phyloP scores from a whole-genome alignment of 495 filamentous ascomycete genomes.

The Aspergillus hancockii region DNA sequence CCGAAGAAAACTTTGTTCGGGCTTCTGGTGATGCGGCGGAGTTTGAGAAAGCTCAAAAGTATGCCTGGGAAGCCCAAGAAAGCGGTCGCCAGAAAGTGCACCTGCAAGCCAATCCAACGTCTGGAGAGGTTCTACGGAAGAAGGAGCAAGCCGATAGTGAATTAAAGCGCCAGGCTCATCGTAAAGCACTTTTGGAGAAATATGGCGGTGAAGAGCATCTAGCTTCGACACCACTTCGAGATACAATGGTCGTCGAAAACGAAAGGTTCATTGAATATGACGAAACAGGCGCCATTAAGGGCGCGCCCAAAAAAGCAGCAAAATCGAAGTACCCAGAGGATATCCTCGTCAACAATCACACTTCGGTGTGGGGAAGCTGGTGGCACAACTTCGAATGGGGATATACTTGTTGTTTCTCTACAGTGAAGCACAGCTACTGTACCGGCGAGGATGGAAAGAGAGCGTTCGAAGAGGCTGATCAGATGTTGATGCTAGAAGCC shows the following conservation, averaged over 20 bases:
- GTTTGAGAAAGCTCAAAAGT: conserved; percentile 84
- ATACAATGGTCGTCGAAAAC: conserved; percentile 70
- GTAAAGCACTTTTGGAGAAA: conserved; percentile 75
- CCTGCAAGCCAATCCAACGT: conserved; percentile 94
- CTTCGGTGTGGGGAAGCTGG: conserved; percentile 94
- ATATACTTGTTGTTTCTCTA: conserved; percentile 94
- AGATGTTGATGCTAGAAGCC: conserved; percentile 47
- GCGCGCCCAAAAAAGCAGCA: conserved; percentile 68
- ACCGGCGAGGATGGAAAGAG: conserved; percentile 82
- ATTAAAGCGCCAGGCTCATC: conserved; percentile 63
- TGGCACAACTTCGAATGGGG: conserved; percentile 96
- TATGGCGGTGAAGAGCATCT: conserved; percentile 77
- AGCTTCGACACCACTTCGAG: conserved; percentile 60
- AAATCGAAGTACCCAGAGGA: conserved; percentile 93
- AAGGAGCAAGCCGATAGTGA: conserved; percentile 73
- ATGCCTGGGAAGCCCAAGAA: conserved; percentile 96
- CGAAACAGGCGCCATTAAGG: conserved; percentile 84
- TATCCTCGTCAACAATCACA: conserved; percentile 86
- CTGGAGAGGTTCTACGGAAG: conserved; percentile 79
- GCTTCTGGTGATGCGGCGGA: conserved; percentile 92
- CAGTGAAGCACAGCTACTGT: conserved; percentile 94
- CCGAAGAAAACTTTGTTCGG: conserved; percentile 90
- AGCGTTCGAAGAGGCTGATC: conserved; percentile 69
- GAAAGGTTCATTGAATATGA: conserved; percentile 97
- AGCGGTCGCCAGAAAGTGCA: conserved; percentile 73